Evolutionary conservation across 2,329 filamentous ascomycete species (phyloP).

Genomic region (Aphanocladium album): DNA sequence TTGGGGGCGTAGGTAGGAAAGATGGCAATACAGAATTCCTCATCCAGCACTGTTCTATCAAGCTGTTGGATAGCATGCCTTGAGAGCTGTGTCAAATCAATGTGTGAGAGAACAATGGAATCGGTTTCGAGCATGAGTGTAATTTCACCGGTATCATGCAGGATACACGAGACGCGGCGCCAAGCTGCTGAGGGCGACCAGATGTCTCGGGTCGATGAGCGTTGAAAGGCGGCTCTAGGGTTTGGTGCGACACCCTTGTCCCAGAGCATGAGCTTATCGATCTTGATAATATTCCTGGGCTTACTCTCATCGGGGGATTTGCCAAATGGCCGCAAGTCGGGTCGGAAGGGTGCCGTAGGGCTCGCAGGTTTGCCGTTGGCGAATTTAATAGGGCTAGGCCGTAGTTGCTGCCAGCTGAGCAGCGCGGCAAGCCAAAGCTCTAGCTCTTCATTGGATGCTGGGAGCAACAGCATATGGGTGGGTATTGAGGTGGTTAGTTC

Average conservation of each 20-base stretch:
- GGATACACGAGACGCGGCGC: slow-evolving; percentile 84
- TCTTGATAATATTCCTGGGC: slow-evolving; percentile 77
- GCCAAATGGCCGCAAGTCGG: slow-evolving; percentile 40
- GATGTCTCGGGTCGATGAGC: slow-evolving; percentile 53
- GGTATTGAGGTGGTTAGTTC: slow-evolving; percentile 51
- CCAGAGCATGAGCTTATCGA: slow-evolving; percentile 87
- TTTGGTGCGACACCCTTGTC: slow-evolving; percentile 63
- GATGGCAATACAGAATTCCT: slow-evolving; percentile 90
- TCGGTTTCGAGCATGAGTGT: slow-evolving; percentile 87
- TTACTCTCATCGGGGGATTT: slow-evolving; percentile 29
- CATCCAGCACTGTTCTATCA: slow-evolving; percentile 83
- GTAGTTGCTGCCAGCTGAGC: slow-evolving; percentile 75
- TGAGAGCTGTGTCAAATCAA: slow-evolving; percentile 84
- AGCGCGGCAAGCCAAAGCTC: slow-evolving; percentile 78
- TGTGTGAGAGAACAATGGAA: slow-evolving; percentile 70
- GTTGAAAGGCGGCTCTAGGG: slow-evolving; percentile 51
- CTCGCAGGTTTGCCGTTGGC: slow-evolving; percentile 36
- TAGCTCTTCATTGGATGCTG: slow-evolving; percentile 59
- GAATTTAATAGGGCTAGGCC: slow-evolving; percentile 53
- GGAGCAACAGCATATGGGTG: slow-evolving; percentile 60
- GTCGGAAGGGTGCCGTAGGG: slow-evolving; percentile 31
- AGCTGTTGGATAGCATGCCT: slow-evolving; percentile 86
- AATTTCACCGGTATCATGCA: slow-evolving; percentile 92
- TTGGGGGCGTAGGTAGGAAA: slow-evolving; percentile 86
- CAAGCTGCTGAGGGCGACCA: slow-evolving; percentile 58